phyloP scores from a whole-genome alignment of 225 moss, liverwort and hornwort genomes.

The Pleurozium schreberi region DNA sequence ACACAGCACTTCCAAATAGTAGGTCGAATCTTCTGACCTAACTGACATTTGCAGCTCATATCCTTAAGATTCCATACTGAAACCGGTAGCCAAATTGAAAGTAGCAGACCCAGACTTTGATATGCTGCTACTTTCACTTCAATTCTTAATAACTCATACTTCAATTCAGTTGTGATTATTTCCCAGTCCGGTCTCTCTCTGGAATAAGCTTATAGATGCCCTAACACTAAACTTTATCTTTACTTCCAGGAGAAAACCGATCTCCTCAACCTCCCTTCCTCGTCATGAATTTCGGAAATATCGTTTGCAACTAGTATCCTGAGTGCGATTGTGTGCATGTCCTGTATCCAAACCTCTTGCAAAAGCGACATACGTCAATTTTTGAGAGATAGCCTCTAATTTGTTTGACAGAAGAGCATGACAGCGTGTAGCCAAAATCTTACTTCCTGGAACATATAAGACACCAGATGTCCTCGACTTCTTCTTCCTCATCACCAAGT shows the following conservation, averaged over 20 bases:
- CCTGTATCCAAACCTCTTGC: not conserved
- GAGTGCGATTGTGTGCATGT: not conserved
- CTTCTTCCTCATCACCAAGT: not conserved
- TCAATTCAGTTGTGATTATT: not conserved
- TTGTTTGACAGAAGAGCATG: not conserved
- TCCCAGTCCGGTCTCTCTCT: not conserved
- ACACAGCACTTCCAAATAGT: not conserved
- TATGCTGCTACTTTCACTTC: not conserved
- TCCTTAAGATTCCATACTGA: not conserved
- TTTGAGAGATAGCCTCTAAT: not conserved
- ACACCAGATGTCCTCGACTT: not conserved
- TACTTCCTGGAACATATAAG: not conserved
- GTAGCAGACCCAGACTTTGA: not conserved
- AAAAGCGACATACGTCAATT: not conserved
- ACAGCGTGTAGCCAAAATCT: not conserved
- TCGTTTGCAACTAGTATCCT: not conserved
- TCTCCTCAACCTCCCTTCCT: not conserved
- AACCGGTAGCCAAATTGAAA: not conserved
- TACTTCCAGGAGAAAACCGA: not conserved
- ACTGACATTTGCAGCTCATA: constrained; percentile 12
- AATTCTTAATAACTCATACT: not conserved
- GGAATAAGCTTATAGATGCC: not conserved
- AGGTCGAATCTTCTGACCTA: not conserved
- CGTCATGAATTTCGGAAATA: not conserved
- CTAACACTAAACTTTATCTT: not conserved